Evolutionary conservation across 805 yeast genomes (phyloP).

Genomic region (Phaffomyces thermotolerans): DNA sequence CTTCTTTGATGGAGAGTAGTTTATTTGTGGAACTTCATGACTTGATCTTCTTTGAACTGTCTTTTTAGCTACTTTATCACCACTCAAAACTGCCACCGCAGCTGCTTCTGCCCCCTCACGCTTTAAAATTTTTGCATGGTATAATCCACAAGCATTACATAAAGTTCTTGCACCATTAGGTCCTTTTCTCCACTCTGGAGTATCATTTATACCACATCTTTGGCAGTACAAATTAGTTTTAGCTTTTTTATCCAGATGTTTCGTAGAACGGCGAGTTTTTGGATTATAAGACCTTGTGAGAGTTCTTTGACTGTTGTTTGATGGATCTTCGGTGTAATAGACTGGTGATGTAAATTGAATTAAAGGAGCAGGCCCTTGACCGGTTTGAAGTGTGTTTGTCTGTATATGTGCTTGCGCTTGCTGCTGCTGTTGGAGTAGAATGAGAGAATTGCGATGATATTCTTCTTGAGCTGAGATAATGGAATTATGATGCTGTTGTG

Average conservation of each 20-base stretch:
- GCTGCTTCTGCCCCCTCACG: conserved; percentile 27
- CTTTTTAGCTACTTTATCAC: conserved; percentile 6
- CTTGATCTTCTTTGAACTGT: conserved; percentile 4
- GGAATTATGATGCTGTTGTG: background rate
- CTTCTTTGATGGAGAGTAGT: background rate
- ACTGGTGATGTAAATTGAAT: background rate
- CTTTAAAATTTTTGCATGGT: conserved; percentile 60
- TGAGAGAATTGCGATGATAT: background rate
- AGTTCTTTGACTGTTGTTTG: background rate
- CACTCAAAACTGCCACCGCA: conserved; percentile 16
- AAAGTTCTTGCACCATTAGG: conserved; percentile 68
- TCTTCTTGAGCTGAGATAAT: background rate
- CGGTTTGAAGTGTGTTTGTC: background rate
- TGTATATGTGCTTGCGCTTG: background rate
- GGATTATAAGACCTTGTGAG: background rate
- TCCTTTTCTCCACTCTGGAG: conserved; percentile 82
- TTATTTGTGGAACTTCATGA: background rate
- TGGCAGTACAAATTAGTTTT: conserved; percentile 24
- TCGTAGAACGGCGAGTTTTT: background rate
- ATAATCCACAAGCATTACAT: conserved; percentile 62
- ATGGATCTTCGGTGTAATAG: background rate
- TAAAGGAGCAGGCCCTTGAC: background rate
- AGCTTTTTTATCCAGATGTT: conserved; percentile 2
- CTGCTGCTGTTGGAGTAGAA: background rate
- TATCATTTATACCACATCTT: conserved; percentile 43